Evolutionary conservation across 371 early-diverging fungal genomes (phyloP), one percentile per base, ranked within the genome.

Genomic region (Actinomucor elegans): DNA sequence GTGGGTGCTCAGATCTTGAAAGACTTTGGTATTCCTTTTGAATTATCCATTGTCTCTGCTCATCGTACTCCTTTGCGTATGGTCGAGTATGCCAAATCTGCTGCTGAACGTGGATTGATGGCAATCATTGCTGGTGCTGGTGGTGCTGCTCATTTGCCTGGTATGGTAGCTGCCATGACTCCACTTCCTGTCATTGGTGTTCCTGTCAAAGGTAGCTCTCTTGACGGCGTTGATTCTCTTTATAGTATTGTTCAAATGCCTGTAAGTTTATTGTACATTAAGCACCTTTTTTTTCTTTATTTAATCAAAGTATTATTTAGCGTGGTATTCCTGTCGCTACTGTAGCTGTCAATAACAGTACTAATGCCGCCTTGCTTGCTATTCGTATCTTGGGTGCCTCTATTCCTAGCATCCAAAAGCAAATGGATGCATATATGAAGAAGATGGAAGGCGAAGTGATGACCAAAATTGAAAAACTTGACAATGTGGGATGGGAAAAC

Each of bases 241-340:
- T 85, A 94, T 59, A 94, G 94, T 45, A 98, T 97, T 66, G 97
- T 97, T 4, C 97, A 98, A 75, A 98, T 98, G 98, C 98, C 98
- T 37, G 92, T 92, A 80, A 65, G 86, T 79, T 0, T 26, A 15
- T n/a, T n/a, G n/a, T n/a, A n/a, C n/a, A n/a, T n/a, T n/a, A n/a
- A n/a, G n/a, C 6, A 28, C 46, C 17, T 49, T 59, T 4, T 29
- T 24, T 36, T 42, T 11, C 10, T 44, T 9, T 26, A 27, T 15
- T 11, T 36, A 18, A 31, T 35, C 26, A 3, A n/a, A 17, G 5
- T 18, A 18, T 20, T 44, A 33, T 50, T 24, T 72, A 92, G 91
- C 86, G 98, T 45, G 98, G 98, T 50, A 88, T 97, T 18, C 97
- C 98, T 21, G 96, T 96, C 0, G 98, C 98, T 3, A 96, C 97